A percentile compares a stretch with the other conserved stretches of the same genome.
These are phyloP conservation scores for Aphanomyces invadans DNA, from an alignment of 352 stramenopile species.

Conservation along the genomic window DNA sequence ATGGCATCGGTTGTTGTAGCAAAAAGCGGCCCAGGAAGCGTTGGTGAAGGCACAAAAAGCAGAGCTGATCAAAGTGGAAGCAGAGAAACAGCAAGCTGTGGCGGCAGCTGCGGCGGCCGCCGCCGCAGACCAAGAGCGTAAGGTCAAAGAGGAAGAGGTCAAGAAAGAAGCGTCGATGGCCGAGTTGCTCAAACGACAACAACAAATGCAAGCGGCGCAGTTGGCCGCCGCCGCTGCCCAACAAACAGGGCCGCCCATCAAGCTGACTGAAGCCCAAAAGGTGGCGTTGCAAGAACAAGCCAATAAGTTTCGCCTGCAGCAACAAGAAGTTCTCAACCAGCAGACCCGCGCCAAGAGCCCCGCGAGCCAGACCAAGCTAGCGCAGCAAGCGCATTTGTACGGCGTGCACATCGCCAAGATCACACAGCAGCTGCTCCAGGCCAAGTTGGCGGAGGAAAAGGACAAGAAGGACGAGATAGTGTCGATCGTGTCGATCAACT, in stretches of 20 bases:
- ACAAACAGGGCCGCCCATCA: not conserved
- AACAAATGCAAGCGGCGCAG: conserved; percentile 25
- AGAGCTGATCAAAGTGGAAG: conserved; percentile 10
- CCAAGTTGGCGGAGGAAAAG: conserved; percentile 74
- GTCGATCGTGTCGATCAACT: conserved; percentile 36
- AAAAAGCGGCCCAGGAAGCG: conserved; percentile 7
- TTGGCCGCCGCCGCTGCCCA: not conserved
- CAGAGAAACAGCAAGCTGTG: conserved; percentile 20
- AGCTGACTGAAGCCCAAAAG: conserved; percentile 12
- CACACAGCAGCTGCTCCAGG: conserved; percentile 74
- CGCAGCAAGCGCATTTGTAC: conserved; percentile 53
- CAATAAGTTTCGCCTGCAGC: conserved; percentile 45
- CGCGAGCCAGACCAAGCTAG: conserved; percentile 59
- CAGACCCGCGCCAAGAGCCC: conserved; percentile 64
- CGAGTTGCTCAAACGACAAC: conserved; percentile 40
- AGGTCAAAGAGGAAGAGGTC: conserved; percentile 56
- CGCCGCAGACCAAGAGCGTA: conserved; percentile 57
- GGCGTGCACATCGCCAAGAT: conserved; percentile 85
- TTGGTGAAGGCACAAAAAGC: conserved; percentile 2
- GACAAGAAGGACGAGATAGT: conserved; percentile 28
- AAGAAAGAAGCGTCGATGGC: conserved; percentile 54
- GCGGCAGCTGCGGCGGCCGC: conserved; percentile 39
- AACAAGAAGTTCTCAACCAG: conserved; percentile 71
- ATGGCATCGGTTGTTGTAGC: not conserved
- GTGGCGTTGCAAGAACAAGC: conserved; percentile 26